Evolutionary conservation across 306 rosid species (phyloP).

Genomic region (Glycine latifolia): DNA sequence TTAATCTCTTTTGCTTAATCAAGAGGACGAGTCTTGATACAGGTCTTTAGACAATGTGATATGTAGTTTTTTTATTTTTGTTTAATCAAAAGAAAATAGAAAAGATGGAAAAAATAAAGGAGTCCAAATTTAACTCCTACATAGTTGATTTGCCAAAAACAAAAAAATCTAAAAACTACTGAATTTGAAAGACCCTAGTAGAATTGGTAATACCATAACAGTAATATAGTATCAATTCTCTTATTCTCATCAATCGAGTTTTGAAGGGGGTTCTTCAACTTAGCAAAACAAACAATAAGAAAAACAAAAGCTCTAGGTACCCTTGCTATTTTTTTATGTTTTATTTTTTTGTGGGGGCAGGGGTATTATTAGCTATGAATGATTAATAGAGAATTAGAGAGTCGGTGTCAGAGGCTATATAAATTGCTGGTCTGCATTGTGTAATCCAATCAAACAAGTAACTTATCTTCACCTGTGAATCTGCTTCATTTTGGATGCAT

Average conservation of each 20-base stretch:
- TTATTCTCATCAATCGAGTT: neutral
- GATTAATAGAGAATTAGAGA: conserved; percentile 14
- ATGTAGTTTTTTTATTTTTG: too few species aligned
- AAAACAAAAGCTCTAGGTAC: conserved; percentile 10
- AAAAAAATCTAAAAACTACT: too few species aligned
- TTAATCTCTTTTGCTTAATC: too few species aligned
- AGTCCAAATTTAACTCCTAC: too few species aligned
- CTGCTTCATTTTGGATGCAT: neutral
- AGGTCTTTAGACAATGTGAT: too few species aligned
- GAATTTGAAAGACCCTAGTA: neutral
- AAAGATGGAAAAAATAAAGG: too few species aligned
- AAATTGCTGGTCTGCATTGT: conserved; percentile 31
- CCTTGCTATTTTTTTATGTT: neutral
- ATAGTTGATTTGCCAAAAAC: too few species aligned
- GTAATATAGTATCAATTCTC: too few species aligned
- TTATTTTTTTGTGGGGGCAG: too few species aligned
- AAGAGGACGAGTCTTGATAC: too few species aligned
- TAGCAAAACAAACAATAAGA: neutral
- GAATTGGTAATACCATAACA: neutral
- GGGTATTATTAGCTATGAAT: neutral
- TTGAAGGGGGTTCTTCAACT: conserved; percentile 12
- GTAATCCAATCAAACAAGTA: conserved; percentile 48
- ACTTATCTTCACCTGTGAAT: conserved; percentile 22
- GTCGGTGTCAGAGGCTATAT: conserved; percentile 20
- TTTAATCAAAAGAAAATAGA: too few species aligned